Percentiles rank a stretch among this genome's conserved stretches.
Conservation (phyloP, 1,284 basidiomycete genomes). For the Moesziomyces sp. region DNA sequence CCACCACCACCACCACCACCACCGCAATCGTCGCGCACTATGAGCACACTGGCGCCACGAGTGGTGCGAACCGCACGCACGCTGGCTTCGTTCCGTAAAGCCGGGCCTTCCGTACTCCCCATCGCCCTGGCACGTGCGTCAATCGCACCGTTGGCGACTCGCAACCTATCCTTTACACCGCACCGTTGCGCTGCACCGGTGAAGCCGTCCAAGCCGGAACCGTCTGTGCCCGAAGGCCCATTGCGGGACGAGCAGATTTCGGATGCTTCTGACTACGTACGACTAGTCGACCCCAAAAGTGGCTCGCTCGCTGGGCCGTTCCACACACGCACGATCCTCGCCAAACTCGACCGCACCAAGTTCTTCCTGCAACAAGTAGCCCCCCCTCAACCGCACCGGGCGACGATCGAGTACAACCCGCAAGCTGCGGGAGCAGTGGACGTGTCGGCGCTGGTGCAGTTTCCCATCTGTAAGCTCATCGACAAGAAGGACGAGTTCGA, state of each 20-base stretch:
- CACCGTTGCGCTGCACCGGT: background rate
- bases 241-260: conserved; percentile 43
- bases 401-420: conserved; percentile 19
- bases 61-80: too few species aligned
- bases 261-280: conserved; percentile 28
- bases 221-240: conserved; percentile 8
- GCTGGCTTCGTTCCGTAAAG: too few species aligned
- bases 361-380: conserved; percentile 58
- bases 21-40: too few species aligned
- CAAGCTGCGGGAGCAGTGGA: conserved; percentile 2
- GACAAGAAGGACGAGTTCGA: conserved; percentile 68
- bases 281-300: conserved; percentile 56
- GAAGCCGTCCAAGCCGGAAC: background rate
- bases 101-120: too few species aligned
- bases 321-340: conserved; percentile 43
- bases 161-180: background rate
- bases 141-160: too few species aligned
- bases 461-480: conserved; percentile 68
- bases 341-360: conserved; percentile 50
- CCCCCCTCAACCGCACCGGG: conserved; percentile 18
- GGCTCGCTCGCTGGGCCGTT: conserved; percentile 54
- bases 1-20: background rate
- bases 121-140: too few species aligned
- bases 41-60: too few species aligned
- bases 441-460: conserved; percentile 20